Percentiles rank a stretch among this genome's conserved stretches.
These are phyloP conservation scores for Hericium coralloides DNA, from an alignment of 768 basidiomycete species.

Conservation along the genomic window DNA sequence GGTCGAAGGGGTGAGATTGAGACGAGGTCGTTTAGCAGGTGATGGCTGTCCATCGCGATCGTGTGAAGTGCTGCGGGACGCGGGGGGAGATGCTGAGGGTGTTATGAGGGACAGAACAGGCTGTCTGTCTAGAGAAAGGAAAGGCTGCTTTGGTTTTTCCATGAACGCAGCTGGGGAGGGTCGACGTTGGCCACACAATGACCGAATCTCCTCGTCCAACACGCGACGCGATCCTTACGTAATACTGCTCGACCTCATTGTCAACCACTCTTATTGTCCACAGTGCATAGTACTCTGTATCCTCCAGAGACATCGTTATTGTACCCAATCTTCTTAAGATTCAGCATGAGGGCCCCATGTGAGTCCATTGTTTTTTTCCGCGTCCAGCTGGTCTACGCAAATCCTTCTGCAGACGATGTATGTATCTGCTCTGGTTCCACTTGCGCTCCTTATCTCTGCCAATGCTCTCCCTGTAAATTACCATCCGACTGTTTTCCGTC, in stretches of 20 bases:
- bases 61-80: conserved; percentile 19
- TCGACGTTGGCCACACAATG: background rate
- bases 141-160: background rate
- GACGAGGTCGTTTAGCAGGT: conserved; percentile 41
- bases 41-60: conserved; percentile 22
- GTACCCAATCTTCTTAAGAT: too few relatives aligned
- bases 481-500: background rate
- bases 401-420: too few relatives aligned
- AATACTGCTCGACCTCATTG: background rate
- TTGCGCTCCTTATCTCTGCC: background rate
- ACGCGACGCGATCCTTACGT: background rate
- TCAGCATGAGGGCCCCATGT: too few relatives aligned
- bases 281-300: too few relatives aligned
- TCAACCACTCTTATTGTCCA: background rate
- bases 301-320: too few relatives aligned
- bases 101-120: conserved; percentile 30
- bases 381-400: too few relatives aligned
- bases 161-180: background rate
- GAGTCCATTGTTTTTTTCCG: too few relatives aligned
- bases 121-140: background rate
- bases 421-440: background rate
- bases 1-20: conserved; percentile 34
- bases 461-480: background rate
- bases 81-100: conserved; percentile 46
- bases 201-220: too few relatives aligned